Conservation (phyloP, 148 eudicot species). For the Rhododendron griersonianum region DNA sequence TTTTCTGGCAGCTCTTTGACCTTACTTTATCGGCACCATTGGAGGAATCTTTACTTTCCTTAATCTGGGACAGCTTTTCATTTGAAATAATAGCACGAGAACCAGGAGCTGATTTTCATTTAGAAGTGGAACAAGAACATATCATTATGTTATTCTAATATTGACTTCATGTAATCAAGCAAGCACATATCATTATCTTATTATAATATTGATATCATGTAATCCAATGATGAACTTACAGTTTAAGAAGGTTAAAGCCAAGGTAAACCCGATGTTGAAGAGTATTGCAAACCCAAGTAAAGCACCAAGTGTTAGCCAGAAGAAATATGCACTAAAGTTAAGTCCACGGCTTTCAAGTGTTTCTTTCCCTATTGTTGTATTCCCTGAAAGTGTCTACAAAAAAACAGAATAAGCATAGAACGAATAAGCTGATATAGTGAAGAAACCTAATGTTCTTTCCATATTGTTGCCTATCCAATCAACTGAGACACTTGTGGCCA, state of each 20-base stretch:
- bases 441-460: background rate
- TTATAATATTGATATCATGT: background rate
- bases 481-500: background rate
- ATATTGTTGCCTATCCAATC: background rate
- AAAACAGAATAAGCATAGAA: background rate
- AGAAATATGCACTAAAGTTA: conserved; percentile 36
- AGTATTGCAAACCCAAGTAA: conserved; percentile 52
- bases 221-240: conserved; percentile 32
- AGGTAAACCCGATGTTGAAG: conserved; percentile 42
- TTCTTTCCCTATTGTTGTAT: conserved; percentile 52
- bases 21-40: conserved; percentile 4
- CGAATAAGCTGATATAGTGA: background rate
- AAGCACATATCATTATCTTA: background rate
- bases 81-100: conserved; percentile 63
- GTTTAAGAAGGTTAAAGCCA: conserved; percentile 60
- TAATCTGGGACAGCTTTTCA: conserved; percentile 44
- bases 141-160: background rate
- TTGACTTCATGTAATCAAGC: background rate
- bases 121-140: background rate
- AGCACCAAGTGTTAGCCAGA: conserved; percentile 62
- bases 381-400: conserved; percentile 36
- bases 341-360: conserved; percentile 63
- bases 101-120: conserved; percentile 46
- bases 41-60: conserved; percentile 21
- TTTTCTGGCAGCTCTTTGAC: background rate